Evolutionary conservation across 352 stramenopile genomes (phyloP), one percentile per base, ranked within the genome.

Genomic region (Phytophthora pseudosyringae): DNA sequence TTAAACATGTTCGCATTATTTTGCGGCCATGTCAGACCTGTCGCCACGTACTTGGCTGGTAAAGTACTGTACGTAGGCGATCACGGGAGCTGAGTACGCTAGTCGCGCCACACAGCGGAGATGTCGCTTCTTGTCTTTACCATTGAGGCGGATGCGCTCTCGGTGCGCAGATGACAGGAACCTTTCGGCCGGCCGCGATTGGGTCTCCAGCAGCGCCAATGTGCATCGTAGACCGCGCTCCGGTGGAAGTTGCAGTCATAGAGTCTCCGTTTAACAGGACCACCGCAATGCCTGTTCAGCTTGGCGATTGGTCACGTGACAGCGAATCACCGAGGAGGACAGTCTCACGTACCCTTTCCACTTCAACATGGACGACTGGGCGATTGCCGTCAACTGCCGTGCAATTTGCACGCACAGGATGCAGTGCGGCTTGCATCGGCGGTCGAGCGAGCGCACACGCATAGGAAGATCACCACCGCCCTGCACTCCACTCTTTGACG

Each of bases 321-420:
- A 43, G 41, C 59, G 48, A 67, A 67, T 67, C 49, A 43, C 6
- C n/a, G 13, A 55, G 9, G n/a, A 50, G 40, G 32, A 60, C 33
- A 8, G 55, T 56, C 35, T 41, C 39, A 13, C 46, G 36, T 46
- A 64, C 48, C 13, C 28, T 46, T 51, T 47, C 5, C 48, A 67
- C 39, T 67, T 59, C 59, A 60, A 67, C 44, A 35, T 67, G 40
- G 35, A 59, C 41, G 26, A 48, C 39, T 32, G 16, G n/a, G 41
- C n/a, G n/a, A n/a, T n/a, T 45, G 15, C 6, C 10, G 13, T 13
- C 15, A 16, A 10, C 46, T 26, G 15, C 15, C 26, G 28, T 25
- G 9, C 28, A 16, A 39, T 52, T 52, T 28, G 16, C 16, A 28
- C 16, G 39, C 3, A 45, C 44, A 50, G 58, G 44, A 49, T 60